Base-by-base conservation (phyloP, 768 basidiomycete species). In the Strobilomyces confusus region DNA sequence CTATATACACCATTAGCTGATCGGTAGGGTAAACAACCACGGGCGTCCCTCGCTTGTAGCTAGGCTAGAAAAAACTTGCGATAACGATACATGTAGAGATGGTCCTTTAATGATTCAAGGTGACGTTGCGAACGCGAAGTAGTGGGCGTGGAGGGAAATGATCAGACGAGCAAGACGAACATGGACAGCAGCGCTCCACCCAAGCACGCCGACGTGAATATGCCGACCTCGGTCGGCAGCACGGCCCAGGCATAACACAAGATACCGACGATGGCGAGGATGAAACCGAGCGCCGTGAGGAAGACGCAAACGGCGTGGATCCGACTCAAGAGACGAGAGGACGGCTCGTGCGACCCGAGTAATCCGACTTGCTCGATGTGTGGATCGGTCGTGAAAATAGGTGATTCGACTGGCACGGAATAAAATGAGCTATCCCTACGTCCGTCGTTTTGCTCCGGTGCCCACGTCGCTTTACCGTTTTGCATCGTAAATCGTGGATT, bases 341-440 rank as follows among this genome's bases (percentile, higher is more conserved):
- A 59, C 12, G 68, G 71, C 69, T 29, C 75, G 69, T 32, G 69
- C 15, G 63, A 32, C 46, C 63, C 61, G 64, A 81, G 77, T 3
- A 71, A 74, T 5, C 77, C 78, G 17, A 80, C 75, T 52, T 75
- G 76, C 43, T 78, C 79, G 13, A 84, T 58, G 44, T 78, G 80
- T 5, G 82, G 82, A 56, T 79, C 69, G 22, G 67, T 55, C 5
- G 69, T 75, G 60, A 75, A 75, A 20, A 80, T 65, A 8, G 62
- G 62, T n/a, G 19, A 22, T 23, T 30, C 12, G 13, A 49, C 14
- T 9, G 54, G 22, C 29, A 29, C 29, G 7, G 29, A 29, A 25
- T 23, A 34, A 0, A 56, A 54, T 19, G 19, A 20, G 19, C 9
- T 9, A 17, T 38, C 38, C 19, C 38, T 38, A 15, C 15, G 15